Evolutionary conservation across 495 filamentous ascomycete species (phyloP), one percentile per base, ranked within the genome.

Genomic region (Astrothelium macrocarpum): DNA sequence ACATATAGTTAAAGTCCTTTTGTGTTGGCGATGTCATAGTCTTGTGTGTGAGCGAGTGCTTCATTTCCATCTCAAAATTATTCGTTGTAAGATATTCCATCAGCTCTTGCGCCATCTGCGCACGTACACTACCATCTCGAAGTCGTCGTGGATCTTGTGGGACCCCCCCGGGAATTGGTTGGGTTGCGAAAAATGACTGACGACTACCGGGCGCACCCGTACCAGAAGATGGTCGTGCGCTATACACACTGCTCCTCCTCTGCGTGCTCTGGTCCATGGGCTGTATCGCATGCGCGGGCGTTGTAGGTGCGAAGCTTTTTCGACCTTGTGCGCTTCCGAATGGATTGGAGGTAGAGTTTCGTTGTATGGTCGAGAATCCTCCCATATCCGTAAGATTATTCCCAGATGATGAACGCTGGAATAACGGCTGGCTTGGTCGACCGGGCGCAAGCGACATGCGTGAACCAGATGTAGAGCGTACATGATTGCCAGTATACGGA

Each of bases 1-100:
- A 99, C 75, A 97, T 91, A 68, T 81, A 86, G 71, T 91, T 90
- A 76, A 97, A 99, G 73, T 99, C 94, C 71, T 97, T 99, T 69
- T 96, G 91, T 2, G 92, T 97, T n/a, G 94, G 95, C 42, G 87
- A 91, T 59, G 87, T 90, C 70, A 94, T 83, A 20, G 89, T 88
- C 66, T 96, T 96, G 59, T 90, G 86, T 2, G 88, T 86, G 32
- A 99, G 79, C 32, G 86, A 86, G 73, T 97, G 87, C 71, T 95
- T 95, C 88, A 94, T 96, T 66, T 95, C 91, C 82, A 97, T 85
- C 78, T 99, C 94, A 69, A 97, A 99, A 65, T 94, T 93, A 70
- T 94, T 85, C 32, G 89, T 83, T 4, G 90, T 84, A 65, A 97
- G 78, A 70, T 95, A 99, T 59, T 99, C 95, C 65, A 95, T 75